Evolutionary conservation across 2,329 filamentous ascomycete genomes (phyloP), one percentile per base, ranked within the genome.

Genomic region (Dactylellina parvicollis): DNA sequence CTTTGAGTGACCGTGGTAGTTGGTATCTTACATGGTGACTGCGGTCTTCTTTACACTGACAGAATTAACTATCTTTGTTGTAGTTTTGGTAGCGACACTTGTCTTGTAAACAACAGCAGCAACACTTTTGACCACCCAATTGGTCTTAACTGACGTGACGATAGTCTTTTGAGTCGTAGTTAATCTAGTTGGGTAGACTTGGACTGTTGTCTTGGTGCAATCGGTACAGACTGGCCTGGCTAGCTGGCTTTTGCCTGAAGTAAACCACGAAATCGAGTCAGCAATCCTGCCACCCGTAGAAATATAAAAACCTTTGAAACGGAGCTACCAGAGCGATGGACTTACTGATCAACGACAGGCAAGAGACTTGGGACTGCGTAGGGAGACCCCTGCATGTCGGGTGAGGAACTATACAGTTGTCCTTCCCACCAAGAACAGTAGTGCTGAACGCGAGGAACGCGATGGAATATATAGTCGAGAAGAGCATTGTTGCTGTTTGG

Each of bases 321-420:
- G 4, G 14, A 28, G 28, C 12, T 24, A 36, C 4, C 28, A 20
- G 16, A 18, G 0, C 16, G 20, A 26, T 34, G 8, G n/a, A 46
- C 64, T 46, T 69, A 69, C 64, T n/a, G 18, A 69, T 69, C 10
- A 61, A 18, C 1, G 64, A 47, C 3, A 3, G 1, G 34, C 64
- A 69, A 16, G 14, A 9, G 7, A 22, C 3, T 2, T 42, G 24
- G n/a, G 55, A 24, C 20, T 10, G 1, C 10, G 38, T 0, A 14
- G 16, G 4, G 14, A 65, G 47, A 26, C 26, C 34, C 24, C 16
- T 14, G 36, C 59, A 64, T 20, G 12, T 46, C 1, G 36, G 42
- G 4, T 16, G 32, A 32, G 54, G 54, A 22, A 60, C 54, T 44
- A 69, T 40, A n/a, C 64, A 69, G 22, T 69, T 55, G 14, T 61